Conservation (phyloP, 1,284 basidiomycete species). For the Tilletiaria anomala region DNA sequence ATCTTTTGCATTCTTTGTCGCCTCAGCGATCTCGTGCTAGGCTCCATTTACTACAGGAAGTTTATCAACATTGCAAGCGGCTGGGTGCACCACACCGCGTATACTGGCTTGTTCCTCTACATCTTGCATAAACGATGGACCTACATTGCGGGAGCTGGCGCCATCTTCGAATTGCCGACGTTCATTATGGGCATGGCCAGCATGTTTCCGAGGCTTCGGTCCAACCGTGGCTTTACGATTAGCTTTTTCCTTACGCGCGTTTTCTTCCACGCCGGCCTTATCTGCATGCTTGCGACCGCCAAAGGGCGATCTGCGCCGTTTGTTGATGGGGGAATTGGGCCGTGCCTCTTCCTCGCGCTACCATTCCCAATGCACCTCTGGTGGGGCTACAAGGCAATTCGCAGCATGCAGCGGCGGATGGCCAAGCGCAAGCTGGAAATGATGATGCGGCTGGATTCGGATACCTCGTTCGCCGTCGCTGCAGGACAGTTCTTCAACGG, state of each 20-base stretch:
- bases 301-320: conserved; percentile 19
- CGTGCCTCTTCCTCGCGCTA: conserved; percentile 13
- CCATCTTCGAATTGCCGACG: conserved; percentile 35
- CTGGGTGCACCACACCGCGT: conserved; percentile 35
- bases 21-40: conserved; percentile 21
- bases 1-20: neutral
- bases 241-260: conserved; percentile 34
- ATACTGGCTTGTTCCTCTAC: conserved; percentile 23
- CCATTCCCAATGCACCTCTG: conserved; percentile 38
- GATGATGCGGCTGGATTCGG: conserved; percentile 1
- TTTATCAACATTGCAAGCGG: conserved; percentile 33
- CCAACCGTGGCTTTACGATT: conserved; percentile 34
- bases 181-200: conserved; percentile 35
- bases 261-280: conserved; percentile 28
- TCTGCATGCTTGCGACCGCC: conserved; percentile 13
- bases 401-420: conserved; percentile 28
- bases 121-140: conserved; percentile 30
- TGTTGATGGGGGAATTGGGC: conserved; percentile 19
- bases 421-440: conserved; percentile 19
- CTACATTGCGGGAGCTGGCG: conserved; percentile 20
- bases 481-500: conserved; percentile 27
- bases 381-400: conserved; percentile 37
- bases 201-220: conserved; percentile 26
- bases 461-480: conserved; percentile 10
- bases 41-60: conserved; percentile 32